Conservation (phyloP, 2,329 filamentous ascomycete species). For the Exophiala aquamarina region DNA sequence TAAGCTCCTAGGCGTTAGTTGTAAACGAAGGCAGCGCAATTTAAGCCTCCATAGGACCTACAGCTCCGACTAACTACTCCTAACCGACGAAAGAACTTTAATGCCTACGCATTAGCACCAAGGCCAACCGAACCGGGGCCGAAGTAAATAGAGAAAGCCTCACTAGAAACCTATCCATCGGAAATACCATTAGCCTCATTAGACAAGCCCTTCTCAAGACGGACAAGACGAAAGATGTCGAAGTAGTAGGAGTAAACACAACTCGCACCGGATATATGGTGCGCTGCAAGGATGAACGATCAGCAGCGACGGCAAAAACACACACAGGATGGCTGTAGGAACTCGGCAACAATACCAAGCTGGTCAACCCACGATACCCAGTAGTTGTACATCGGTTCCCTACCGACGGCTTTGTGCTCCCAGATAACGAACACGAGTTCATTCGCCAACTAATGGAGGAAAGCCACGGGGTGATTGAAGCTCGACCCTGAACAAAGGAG, state of each 20-base stretch:
- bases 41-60: no score
- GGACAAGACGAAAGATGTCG: constrained; percentile 2
- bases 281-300: constrained; percentile 2
- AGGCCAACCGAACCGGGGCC: not conserved
- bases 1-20: no score
- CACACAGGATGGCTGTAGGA: constrained; percentile 1
- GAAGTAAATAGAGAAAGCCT: constrained; percentile 2
- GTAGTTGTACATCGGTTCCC: constrained; percentile 26
- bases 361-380: constrained; percentile 13
- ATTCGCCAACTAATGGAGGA: constrained; percentile 25
- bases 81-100: no score
- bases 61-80: no score
- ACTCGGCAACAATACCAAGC: constrained; percentile 2
- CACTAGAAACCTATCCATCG: not conserved
- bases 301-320: constrained; percentile 1
- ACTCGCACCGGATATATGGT: constrained; percentile 1
- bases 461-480: no score
- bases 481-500: no score
- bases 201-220: constrained; percentile 1
- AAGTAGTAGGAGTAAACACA: constrained; percentile 3
- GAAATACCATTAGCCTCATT: not conserved
- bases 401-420: constrained; percentile 24
- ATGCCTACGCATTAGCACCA: no score
- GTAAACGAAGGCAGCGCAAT: no score
- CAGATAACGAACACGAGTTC: constrained; percentile 11